phyloP scores from a whole-genome alignment of 208 protist species.

The Wallacemonas sp. region DNA sequence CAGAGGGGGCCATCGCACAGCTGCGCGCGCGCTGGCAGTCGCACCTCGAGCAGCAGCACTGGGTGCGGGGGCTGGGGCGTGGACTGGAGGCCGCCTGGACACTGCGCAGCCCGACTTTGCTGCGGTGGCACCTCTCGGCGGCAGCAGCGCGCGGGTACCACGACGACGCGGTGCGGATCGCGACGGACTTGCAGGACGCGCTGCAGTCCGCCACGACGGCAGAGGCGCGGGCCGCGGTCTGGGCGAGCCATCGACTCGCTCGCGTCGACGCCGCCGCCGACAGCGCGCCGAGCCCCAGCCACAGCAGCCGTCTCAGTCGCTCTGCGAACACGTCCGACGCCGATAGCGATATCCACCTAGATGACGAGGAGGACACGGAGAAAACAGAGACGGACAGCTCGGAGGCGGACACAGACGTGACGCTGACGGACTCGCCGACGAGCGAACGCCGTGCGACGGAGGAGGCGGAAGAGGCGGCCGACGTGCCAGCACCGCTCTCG shows the following conservation, averaged over 20 bases:
- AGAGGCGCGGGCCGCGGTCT: background rate
- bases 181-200: background rate
- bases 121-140: constrained; percentile 33
- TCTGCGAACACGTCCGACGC: background rate
- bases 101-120: constrained; percentile 35
- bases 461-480: background rate
- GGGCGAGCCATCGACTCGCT: no score
- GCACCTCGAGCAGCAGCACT: constrained; percentile 14
- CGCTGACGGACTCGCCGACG: background rate
- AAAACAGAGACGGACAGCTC: background rate
- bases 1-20: constrained; percentile 16
- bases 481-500: background rate
- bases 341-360: constrained; percentile 9
- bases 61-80: constrained; percentile 37
- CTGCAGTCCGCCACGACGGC: background rate
- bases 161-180: constrained; percentile 31
- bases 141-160: constrained; percentile 26
- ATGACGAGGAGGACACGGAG: background rate
- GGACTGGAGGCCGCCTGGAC: constrained; percentile 38
- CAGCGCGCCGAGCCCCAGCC: no score
- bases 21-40: constrained; percentile 30
- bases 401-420: background rate
- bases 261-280: no score
- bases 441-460: background rate
- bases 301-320: no score